These are phyloP conservation scores for Psophocarpus tetragonolobus DNA, from an alignment of 306 rosid species.

Conservation along the genomic window DNA sequence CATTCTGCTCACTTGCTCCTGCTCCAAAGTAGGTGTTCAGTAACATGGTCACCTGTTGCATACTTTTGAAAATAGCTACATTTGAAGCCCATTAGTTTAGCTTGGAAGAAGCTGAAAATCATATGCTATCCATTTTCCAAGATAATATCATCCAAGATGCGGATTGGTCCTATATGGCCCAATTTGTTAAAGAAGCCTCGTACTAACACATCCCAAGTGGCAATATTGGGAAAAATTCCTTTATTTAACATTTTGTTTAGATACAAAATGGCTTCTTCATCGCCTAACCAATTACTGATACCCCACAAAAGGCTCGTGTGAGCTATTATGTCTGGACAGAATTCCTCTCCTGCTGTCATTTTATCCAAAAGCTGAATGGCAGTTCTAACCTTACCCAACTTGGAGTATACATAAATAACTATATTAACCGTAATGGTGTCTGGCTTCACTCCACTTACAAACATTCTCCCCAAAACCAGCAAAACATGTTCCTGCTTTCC, in stretches of 20 bases:
- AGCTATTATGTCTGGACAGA: constrained; percentile 69
- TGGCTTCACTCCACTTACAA: constrained; percentile 57
- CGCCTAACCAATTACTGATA: constrained; percentile 56
- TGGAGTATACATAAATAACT: constrained; percentile 57
- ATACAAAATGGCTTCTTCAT: constrained; percentile 66
- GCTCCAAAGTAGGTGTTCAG: neutral
- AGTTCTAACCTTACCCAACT: constrained; percentile 62
- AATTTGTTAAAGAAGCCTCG: constrained; percentile 67
- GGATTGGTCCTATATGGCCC: constrained; percentile 82
- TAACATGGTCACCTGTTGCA: constrained; percentile 6
- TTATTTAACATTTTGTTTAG: constrained; percentile 65
- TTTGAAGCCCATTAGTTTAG: neutral
- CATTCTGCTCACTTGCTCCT: neutral
- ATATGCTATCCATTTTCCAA: constrained; percentile 41
- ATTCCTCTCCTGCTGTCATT: constrained; percentile 45
- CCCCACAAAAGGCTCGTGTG: constrained; percentile 76
- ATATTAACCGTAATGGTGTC: constrained; percentile 64
- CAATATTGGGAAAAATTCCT: constrained; percentile 65
- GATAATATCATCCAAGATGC: constrained; percentile 71
- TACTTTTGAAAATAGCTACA: constrained; percentile 11
- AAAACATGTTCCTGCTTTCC: constrained; percentile 61
- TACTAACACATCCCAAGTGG: constrained; percentile 76
- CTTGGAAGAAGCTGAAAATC: constrained; percentile 5
- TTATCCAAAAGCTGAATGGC: constrained; percentile 60
- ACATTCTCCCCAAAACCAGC: constrained; percentile 70